Base-by-base conservation (phyloP, 1,284 basidiomycete genomes). In the Pyrrhoderma noxium region DNA sequence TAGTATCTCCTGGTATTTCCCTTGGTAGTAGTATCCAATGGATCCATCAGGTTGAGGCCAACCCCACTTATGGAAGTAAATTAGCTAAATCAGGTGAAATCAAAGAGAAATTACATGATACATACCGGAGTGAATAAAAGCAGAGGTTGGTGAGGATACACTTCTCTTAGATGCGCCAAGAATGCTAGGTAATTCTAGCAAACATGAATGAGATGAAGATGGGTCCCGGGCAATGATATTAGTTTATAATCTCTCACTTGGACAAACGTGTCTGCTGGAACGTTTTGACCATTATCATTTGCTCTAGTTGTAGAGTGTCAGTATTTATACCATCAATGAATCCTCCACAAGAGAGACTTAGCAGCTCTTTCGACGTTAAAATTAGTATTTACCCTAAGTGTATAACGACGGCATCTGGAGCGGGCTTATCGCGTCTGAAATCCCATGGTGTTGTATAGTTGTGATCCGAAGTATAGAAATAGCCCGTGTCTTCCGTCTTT, bases 381-480 rank as follows among this genome's bases (percentile, higher is more conserved):
- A 31, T 35, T 43, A 40, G n/a, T 13, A 58, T 68, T 14, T 54
- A 76, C 74, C 77, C 76, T 48, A 80, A 75, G 56, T 79, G 74
- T 18, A 79, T 72, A 2, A 80, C 70, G 41, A 80, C 60, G 55
- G 79, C 76, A 3, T 76, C 76, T 3, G 76, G 64, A 0, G 65
- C 53, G 4, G 75, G 74, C 3, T 63, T 57, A 56, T 82, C 77
- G 2, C 68, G 64, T 5, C 57, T 47, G 56, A 82, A 80, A 55
- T 79, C 59, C 77, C 78, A 80, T 1, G 75, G 72, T 0, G 78
- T 80, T 1, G 77, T 80, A 60, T 67, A 80, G 59, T 80, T 79
- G 62, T 80, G 77, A 56, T 78, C 73, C 2, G 68, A 64, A 1
- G 74, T 74, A 57, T 73, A 74, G 56, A 67, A 76, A 56, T 70